Evolutionary conservation across 2,329 filamentous ascomycete species (phyloP), one percentile per base, ranked within the genome.

Genomic region (Venturia oleaginea): DNA sequence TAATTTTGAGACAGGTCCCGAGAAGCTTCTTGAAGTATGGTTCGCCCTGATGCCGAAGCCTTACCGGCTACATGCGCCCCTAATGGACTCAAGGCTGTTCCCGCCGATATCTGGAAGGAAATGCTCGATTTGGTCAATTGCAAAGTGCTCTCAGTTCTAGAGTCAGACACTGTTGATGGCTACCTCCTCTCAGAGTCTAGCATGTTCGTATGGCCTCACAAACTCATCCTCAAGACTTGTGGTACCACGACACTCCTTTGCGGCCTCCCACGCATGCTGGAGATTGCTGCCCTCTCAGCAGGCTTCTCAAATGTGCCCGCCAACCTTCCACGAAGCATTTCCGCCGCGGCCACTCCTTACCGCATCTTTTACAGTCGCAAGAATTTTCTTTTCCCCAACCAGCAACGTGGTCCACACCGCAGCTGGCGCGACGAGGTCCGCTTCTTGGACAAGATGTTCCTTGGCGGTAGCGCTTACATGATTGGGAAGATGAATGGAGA

Each of bases 171-270:
- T 73, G 89, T 97, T 71, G 94, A 99, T 74, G 93, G 94, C 68
- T 99, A 99, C 75, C 86, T 99, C 7, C 83, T 99, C 64, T 99
- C 94, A 68, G 94, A 99, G 79, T 97, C 94, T 48, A 97, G 94
- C 89, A 96, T 99, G 92, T 99, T 99, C 75, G 91, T 99, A 71
- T 99, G 96, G 77, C 92, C 92, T n/a, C 94, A 99, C 84, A 99
- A 99, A 83, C 84, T 99, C 68, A 96, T 99, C 67, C 82, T 99
- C 69, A 99, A 99, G 85, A 99, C 94, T 8, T 99, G 94, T 72
- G 94, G 94, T 66, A 99, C 94, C 30, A 99, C 94, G 17, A 99
- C 94, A 2, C 81, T 99, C 63, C 84, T 99, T 7, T 88, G 90
- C 59, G 94, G 94, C 24, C 83, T 99, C 57, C 91, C 91, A 69